Evolutionary conservation across 768 basidiomycete species (phyloP).

Genomic region (Kwoniella europaea): DNA sequence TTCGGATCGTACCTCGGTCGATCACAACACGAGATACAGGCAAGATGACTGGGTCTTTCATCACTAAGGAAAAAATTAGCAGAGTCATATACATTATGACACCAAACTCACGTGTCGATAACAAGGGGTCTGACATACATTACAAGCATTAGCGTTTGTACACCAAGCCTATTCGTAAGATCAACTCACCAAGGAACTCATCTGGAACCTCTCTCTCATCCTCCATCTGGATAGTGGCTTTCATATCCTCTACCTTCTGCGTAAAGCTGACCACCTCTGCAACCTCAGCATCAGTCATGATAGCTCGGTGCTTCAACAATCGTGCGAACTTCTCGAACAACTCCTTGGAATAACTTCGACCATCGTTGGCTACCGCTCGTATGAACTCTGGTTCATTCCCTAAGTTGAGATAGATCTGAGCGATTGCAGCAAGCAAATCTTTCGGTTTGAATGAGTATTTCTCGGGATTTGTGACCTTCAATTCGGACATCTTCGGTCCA

Average conservation of each 20-base stretch:
- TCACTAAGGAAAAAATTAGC: constrained; percentile 78
- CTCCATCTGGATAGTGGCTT: constrained; percentile 72
- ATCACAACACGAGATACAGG: constrained; percentile 79
- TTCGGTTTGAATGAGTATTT: constrained; percentile 88
- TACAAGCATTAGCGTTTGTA: neutral
- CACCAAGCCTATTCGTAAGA: neutral
- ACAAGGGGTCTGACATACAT: constrained; percentile 16
- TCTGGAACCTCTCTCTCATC: constrained; percentile 91
- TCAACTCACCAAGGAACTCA: constrained; percentile 80
- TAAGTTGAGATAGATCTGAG: constrained; percentile 89
- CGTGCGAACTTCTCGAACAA: constrained; percentile 79
- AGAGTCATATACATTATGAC: constrained; percentile 63
- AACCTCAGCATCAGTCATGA: constrained; percentile 81
- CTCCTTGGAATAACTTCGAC: constrained; percentile 82
- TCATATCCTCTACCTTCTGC: constrained; percentile 79
- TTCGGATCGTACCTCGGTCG: constrained; percentile 91
- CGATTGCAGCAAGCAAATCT: constrained; percentile 77
- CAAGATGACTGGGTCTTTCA: constrained; percentile 91
- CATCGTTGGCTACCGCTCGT: constrained; percentile 87
- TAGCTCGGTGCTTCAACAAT: constrained; percentile 66
- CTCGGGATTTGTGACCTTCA: constrained; percentile 81
- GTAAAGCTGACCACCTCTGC: constrained; percentile 73
- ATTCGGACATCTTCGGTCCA: constrained; percentile 83
- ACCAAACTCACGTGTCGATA: constrained; percentile 25
- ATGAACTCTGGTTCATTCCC: constrained; percentile 79